Conservation (phyloP, 805 yeast genomes). For the Debaryomyces prosopidis region DNA sequence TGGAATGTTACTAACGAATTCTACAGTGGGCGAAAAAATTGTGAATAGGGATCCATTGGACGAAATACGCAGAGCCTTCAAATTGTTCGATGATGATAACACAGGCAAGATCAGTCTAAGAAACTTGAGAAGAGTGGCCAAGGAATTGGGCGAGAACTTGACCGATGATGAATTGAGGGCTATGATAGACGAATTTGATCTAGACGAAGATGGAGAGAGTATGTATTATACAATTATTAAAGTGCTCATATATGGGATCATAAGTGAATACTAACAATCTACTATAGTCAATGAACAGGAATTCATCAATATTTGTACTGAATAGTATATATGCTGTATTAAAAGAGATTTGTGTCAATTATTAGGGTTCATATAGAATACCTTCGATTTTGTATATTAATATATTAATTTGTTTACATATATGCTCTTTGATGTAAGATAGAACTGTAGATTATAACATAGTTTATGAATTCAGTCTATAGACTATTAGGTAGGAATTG, state of each 20-base stretch:
- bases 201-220: conserved; percentile 93
- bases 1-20: conserved; percentile 1
- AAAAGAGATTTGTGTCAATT: not conserved
- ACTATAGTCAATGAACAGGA: conserved; percentile 73
- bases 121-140: conserved; percentile 84
- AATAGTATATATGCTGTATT: conserved; percentile 24
- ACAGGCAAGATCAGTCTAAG: conserved; percentile 84
- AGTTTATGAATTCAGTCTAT: too few species aligned
- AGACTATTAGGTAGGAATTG: too few species aligned
- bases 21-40: conserved; percentile 73
- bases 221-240: conserved; percentile 26
- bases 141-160: conserved; percentile 87
- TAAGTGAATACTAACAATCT: conserved; percentile 25
- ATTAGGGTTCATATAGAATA: not conserved
- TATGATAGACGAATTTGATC: conserved; percentile 96
- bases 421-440: too few species aligned
- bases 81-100: conserved; percentile 80
- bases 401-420: not conserved
- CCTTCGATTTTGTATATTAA: not conserved
- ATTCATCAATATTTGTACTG: conserved; percentile 85
- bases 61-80: conserved; percentile 87
- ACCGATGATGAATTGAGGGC: conserved; percentile 92
- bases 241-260: not conserved
- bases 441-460: too few species aligned
- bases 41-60: conserved; percentile 88